Evolutionary conservation across 2,329 filamentous ascomycete genomes (phyloP), one percentile per base, ranked within the genome.

Genomic region (Aspergillus unguis): DNA sequence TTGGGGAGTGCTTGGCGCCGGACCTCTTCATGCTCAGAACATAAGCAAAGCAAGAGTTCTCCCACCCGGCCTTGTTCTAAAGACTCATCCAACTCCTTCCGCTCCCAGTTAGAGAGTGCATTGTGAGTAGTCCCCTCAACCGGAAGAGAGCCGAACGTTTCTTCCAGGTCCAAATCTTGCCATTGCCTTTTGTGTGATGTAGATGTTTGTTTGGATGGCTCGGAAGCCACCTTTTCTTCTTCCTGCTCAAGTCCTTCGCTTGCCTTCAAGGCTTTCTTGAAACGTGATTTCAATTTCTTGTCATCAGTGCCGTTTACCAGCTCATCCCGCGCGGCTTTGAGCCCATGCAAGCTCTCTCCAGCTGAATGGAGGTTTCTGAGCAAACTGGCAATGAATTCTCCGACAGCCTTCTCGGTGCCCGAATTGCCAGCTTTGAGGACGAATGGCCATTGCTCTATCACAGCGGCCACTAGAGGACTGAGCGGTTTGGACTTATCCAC

Each of bases 371-470:
- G 78, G 7, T 76, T 72, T 8, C 77, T 79, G 23, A 90, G 71
- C 56, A 85, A 81, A 17, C 72, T 71, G 3, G 80, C 80, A 28
- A 90, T 68, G 64, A 88, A 85, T 28, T 72, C 68, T 1, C 81
- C 79, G 11, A 89, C 73, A 2, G 77, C 71, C 29, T 72, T 64
- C 6, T 73, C 64, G 32, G 73, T 72, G 5, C 72, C 71, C 2
- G 71, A 71, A 11, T 76, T 75, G 2, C 75, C 75, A 4, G 77
- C 76, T 47, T 81, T 81, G 9, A 82, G 71, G 2, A 83, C 74
- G 62, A 89, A 95, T 0, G 85, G 82, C 71, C 91, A 81, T 68
- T 96, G 92, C 66, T 96, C 92, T 3, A 82, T 74, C 23, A 95
- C 76, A 0, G 85, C 81, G 59, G 90, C 79, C 8, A 85, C 76